These are phyloP conservation scores for Fusarium bactridioides DNA, from an alignment of 2,329 filamentous ascomycete species.

Conservation along the genomic window DNA sequence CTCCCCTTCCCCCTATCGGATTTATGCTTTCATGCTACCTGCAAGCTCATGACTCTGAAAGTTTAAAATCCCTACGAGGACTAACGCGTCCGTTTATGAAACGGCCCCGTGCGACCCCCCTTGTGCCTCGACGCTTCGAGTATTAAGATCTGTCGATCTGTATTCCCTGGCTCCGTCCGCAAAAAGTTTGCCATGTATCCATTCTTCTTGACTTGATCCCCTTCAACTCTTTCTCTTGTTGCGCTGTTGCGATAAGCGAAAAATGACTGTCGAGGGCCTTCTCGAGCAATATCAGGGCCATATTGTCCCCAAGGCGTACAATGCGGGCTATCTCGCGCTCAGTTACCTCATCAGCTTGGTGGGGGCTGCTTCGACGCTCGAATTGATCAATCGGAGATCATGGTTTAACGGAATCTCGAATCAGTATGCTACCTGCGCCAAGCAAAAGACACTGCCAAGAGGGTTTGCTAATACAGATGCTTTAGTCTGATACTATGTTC, in stretches of 20 bases:
- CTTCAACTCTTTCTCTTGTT: neutral
- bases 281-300: constrained; percentile 11
- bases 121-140: neutral
- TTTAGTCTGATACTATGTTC: neutral
- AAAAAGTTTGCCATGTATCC: neutral
- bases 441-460: neutral
- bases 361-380: constrained; percentile 16
- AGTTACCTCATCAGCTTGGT: constrained; percentile 18
- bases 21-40: neutral
- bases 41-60: neutral
- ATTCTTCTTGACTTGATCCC: neutral
- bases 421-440: neutral
- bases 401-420: constrained; percentile 20
- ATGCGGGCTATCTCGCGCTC: constrained; percentile 7
- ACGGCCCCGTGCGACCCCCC: neutral
- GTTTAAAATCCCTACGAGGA: neutral
- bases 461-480: neutral
- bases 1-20: neutral
- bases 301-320: constrained; percentile 15
- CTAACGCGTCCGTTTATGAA: constrained; percentile 2
- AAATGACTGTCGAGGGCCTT: constrained; percentile 5
- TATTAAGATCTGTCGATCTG: neutral
- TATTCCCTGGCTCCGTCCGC: neutral
- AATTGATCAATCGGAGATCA: constrained; percentile 16
- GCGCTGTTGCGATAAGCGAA: neutral